Base-by-base conservation (phyloP, 1,284 basidiomycete genomes). In the Malassezia sp. region DNA sequence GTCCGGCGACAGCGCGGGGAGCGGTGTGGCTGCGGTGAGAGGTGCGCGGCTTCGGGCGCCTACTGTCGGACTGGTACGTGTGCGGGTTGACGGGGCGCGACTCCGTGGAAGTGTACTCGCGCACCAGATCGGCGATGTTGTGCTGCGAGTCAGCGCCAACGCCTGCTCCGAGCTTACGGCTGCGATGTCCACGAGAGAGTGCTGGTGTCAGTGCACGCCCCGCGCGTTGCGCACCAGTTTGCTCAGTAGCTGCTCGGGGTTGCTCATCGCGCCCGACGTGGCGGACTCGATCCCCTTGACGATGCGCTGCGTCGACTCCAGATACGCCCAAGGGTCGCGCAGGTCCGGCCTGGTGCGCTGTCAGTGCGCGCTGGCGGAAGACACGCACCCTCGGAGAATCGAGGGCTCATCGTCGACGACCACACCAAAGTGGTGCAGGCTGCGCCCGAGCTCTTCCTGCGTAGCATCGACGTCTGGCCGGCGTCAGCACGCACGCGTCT, bases 231-330 rank as follows among this genome's bases (percentile, higher is more conserved):
- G n/a, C n/a, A n/a, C 42, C 64, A 63, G 63, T 27, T 58, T 57
- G 35, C 57, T 59, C 50, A 57, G 49, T 20, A 67, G 56, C 12
- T 57, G 56, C 14, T 65, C 59, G 32, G 60, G 59, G 20, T 52
- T 56, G 33, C 56, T 53, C 11, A 55, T 49, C 20, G 55, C 46
- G 5, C 57, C 55, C 11, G 42, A 38, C 8, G 52, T 36, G 10
- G 65, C 49, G 36, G 59, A 58, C 15, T 56, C 36, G 17, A 68
- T 51, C 3, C 60, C 63, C n/a, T 59, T 49, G 34, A 57, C 45
- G 35, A 70, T 57, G 9, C 63, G 54, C 35, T 58, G 55, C 36
- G 69, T 58, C 30, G 62, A 59, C 28, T 69, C 60, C 48, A 70
- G 45, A 50, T 69, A 70, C 2, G 64, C 56, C 9, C 55, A 41